Evolutionary conservation across 257 asterid species (phyloP).

Genomic region (Solanum sparsipilum): DNA sequence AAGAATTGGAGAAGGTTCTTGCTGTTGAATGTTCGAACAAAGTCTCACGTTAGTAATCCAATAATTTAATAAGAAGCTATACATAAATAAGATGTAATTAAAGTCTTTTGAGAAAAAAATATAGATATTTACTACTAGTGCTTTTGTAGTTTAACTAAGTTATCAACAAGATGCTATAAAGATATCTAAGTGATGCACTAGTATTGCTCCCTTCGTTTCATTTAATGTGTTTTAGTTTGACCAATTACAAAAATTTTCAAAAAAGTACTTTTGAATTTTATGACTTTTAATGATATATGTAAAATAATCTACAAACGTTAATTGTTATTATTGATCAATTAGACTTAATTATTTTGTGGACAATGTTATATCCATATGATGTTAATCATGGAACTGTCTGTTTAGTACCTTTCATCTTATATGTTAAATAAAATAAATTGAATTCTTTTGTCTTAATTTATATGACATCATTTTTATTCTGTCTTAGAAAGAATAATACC

Average conservation of each 20-base stretch:
- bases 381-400: no score
- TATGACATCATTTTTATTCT: no score
- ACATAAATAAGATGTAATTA: background rate
- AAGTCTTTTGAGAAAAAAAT: background rate
- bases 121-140: background rate
- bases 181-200: background rate
- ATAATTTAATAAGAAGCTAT: background rate
- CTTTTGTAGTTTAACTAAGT: background rate
- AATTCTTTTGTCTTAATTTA: background rate
- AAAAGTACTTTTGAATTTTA: background rate
- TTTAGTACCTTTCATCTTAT: no score
- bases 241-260: background rate
- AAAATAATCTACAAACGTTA: no score
- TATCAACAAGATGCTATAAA: background rate
- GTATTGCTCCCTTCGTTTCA: background rate
- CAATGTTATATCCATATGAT: background rate
- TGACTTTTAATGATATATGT: background rate
- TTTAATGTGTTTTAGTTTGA: background rate
- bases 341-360: background rate
- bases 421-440: no score
- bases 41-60: background rate
- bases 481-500: background rate
- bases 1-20: slow-evolving; percentile 15
- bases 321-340: background rate
- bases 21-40: background rate